phyloP scores from a whole-genome alignment of 2,329 filamentous ascomycete genomes.

The Penicillium sp. region DNA sequence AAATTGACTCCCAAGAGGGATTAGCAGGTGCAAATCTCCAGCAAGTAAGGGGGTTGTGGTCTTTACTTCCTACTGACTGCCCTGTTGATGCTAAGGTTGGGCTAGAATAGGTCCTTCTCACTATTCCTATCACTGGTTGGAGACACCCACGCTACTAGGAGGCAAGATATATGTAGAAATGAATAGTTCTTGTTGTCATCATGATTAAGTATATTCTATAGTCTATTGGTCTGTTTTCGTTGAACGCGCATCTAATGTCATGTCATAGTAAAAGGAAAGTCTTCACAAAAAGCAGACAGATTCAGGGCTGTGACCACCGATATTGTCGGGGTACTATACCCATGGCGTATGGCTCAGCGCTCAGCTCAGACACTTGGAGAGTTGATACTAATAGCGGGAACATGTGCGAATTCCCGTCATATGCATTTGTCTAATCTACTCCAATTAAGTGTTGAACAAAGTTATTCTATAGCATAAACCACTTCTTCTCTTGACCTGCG shows the following conservation, averaged over 20 bases:
- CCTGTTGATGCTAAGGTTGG: not conserved
- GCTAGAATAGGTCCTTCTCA: not conserved
- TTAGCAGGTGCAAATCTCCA: not conserved
- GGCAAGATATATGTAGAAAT: too few relatives aligned
- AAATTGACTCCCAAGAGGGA: not conserved
- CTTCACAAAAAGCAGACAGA: too few relatives aligned
- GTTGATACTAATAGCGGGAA: not conserved
- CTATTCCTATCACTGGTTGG: too few relatives aligned
- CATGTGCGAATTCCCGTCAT: too few relatives aligned
- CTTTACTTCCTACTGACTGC: not conserved
- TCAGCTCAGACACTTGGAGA: not conserved
- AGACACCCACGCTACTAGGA: too few relatives aligned
- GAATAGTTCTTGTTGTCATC: too few relatives aligned
- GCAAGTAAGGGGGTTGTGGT: not conserved
- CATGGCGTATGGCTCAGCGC: not conserved
- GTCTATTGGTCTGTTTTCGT: too few relatives aligned
- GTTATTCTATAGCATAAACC: not conserved
- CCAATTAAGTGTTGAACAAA: not conserved
- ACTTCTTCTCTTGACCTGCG: slow-evolving; percentile 2
- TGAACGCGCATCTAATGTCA: too few relatives aligned
- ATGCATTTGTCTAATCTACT: not conserved
- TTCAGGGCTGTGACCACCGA: not conserved
- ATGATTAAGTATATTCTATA: too few relatives aligned
- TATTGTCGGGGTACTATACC: too few relatives aligned
- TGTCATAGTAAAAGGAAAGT: too few relatives aligned